Base-by-base conservation (phyloP, 805 yeast genomes). In the Lachancea cidri region DNA sequence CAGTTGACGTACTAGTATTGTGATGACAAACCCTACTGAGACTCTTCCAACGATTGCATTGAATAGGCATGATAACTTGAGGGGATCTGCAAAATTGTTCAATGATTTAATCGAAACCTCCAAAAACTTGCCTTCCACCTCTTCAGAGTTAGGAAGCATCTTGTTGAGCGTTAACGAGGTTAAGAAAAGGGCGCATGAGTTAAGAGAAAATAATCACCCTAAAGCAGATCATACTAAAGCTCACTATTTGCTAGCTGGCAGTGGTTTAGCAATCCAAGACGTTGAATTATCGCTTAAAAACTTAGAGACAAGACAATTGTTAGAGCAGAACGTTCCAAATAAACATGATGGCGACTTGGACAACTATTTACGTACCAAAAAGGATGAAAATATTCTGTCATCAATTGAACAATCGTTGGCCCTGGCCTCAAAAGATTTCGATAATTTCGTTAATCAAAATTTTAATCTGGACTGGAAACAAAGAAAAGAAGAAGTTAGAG, bases 171-270 rank as follows among this genome's bases (percentile, higher is more conserved):
- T 88, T 42, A 74, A 73, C 45, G 97, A 89, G 66, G 76, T 91
- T 57, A 79, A 79, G 51, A 75, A 79, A 52, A 76, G 82, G 46
- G 81, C 91, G 0, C 70, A 68, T 40, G 74, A 70, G 35, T 66
- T 82, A 53, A 70, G 87, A 41, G 73, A 70, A 42, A 58, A 60
- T n/a, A 60, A 57, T 15, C 72, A 69, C 29, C 57, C 57, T 15
- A 53, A 58, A 11, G 67, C 67, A 33, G 50, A 54, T 7, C 71
- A 69, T 54, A 81, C 87, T 2, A 81, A 79, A 53, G 93, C 86
- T 2, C 98, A 93, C 57, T 93, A 93, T 60, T 67, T 93, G 30
- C 68, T 91, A 33, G 96, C 96, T 4, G 85, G 89, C 1, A 83
- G 91, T 55, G 97, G 97, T 1, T 75, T 88, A 39, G 79, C 86